Base-by-base conservation (phyloP, 495 filamentous ascomycete species). In the Mytilinidion resinicola region DNA sequence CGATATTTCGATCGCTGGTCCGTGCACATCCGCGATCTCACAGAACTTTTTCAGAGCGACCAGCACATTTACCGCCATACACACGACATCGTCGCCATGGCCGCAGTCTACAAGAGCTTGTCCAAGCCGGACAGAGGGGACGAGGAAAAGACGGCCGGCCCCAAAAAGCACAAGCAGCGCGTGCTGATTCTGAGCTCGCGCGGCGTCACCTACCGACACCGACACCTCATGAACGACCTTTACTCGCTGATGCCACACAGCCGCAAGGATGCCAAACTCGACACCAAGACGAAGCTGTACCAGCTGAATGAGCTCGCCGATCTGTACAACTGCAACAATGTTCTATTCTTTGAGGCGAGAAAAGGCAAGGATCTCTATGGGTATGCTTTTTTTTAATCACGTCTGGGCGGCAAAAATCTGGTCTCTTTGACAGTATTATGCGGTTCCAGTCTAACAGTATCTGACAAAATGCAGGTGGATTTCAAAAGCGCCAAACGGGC, bases 261-360 rank as follows among this genome's bases (percentile, higher is more conserved):
- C 38, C 82, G 90, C 66, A 95, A 95, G 75, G 93, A 99, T 71
- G 91, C 86, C 57, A 99, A 99, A 72, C 83, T 96, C 51, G 92
- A 97, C 66, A 93, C 91, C 17, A 96, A 97, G 73, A 91, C 90
- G 53, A 90, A 95, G 66, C 86, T 96, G 57, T 85, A 88, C 72
- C 84, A 96, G 66, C 82, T 99, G 8, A 97, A 97, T 76, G 92
- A 96, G 70, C 84, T 97, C 14, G 93, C 93, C 39, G 92, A 99
- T 64, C 82, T 99, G 17, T 95, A 96, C 79, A 97, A 96, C 64
- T 96, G 92, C 83, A 99, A 99, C 75, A 93, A 96, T 72, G 85
- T 97, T 51, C 80, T 96, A 60, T 99, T 96, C 75, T 93, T 96
- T 70, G 93, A 98, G 76, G 93, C 91, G 53, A 78, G 90, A 60